phyloP scores from a whole-genome alignment of 2,329 filamentous ascomycete species.

The Cladosporium sp. region DNA sequence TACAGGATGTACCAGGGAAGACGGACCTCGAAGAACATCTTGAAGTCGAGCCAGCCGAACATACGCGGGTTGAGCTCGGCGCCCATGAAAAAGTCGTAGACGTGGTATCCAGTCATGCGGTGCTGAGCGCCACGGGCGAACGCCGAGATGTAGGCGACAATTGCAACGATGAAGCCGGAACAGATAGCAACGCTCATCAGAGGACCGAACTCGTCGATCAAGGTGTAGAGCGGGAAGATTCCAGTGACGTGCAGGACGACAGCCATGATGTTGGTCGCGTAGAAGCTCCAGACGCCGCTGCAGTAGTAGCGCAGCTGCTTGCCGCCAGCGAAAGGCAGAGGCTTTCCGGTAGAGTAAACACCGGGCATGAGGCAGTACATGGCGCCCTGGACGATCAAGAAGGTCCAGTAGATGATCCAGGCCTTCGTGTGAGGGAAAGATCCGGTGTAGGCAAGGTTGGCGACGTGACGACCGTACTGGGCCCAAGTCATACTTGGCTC shows the following conservation, averaged over 20 bases:
- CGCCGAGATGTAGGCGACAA: slow-evolving; percentile 83
- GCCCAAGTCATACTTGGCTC: slow-evolving; percentile 45
- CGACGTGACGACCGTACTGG: slow-evolving; percentile 71
- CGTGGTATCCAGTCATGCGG: slow-evolving; percentile 78
- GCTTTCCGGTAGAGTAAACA: slow-evolving; percentile 82
- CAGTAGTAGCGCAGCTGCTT: slow-evolving; percentile 93
- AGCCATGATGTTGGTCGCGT: slow-evolving; percentile 72
- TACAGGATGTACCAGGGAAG: slow-evolving; percentile 90
- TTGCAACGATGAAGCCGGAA: slow-evolving; percentile 77
- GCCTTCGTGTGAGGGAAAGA: slow-evolving; percentile 79
- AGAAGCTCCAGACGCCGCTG: slow-evolving; percentile 83
- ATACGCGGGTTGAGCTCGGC: slow-evolving; percentile 82
- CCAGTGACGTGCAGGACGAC: slow-evolving; percentile 75
- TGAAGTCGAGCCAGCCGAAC: slow-evolving; percentile 73
- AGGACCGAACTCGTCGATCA: slow-evolving; percentile 93
- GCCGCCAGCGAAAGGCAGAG: slow-evolving; percentile 73
- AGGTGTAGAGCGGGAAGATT: slow-evolving; percentile 81
- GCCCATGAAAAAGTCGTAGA: slow-evolving; percentile 92
- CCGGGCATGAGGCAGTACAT: slow-evolving; percentile 86
- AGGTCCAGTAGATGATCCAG: slow-evolving; percentile 93
- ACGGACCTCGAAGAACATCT: slow-evolving; percentile 94
- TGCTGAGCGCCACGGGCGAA: slow-evolving; percentile 75
- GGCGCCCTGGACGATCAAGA: slow-evolving; percentile 77
- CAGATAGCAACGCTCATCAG: slow-evolving; percentile 90
- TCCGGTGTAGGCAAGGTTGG: slow-evolving; percentile 69